Percentiles rank a stretch among this genome's conserved stretches.
phyloP scores from a whole-genome alignment of 2,329 filamentous ascomycete species.

The Thermoascus crustaceus region DNA sequence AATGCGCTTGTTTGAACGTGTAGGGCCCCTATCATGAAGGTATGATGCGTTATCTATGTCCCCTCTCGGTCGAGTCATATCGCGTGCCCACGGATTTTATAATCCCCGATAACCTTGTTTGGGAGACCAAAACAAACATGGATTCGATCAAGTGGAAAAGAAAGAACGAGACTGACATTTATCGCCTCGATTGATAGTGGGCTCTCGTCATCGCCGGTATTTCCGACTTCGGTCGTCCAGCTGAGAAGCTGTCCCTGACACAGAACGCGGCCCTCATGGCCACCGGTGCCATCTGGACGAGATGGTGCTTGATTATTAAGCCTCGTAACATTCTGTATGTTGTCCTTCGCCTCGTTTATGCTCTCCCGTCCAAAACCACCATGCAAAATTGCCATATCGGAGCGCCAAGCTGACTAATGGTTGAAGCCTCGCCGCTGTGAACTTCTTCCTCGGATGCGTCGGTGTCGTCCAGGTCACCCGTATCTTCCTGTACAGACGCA shows the following conservation, averaged over 20 bases:
- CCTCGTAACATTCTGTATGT: conserved; percentile 81
- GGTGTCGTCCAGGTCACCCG: conserved; percentile 74
- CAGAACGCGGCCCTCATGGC: conserved; percentile 85
- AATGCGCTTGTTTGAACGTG: conserved; percentile 3
- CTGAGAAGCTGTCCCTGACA: conserved; percentile 83
- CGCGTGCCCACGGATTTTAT: too few species aligned
- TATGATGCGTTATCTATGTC: conserved; percentile 25
- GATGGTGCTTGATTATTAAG: conserved; percentile 97
- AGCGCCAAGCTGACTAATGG: conserved; percentile 1
- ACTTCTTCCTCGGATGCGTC: conserved; percentile 92
- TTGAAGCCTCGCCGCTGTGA: conserved; percentile 75
- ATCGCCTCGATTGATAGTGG: conserved; percentile 65
- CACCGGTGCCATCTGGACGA: conserved; percentile 94
- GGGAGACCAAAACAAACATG: too few species aligned
- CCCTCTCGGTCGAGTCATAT: not conserved
- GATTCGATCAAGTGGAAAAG: too few species aligned
- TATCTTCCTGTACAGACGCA: conserved; percentile 57
- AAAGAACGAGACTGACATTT: not conserved
- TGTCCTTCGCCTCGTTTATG: too few species aligned
- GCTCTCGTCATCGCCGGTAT: conserved; percentile 84
- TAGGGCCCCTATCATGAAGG: conserved; percentile 91
- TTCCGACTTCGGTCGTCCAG: conserved; percentile 83
- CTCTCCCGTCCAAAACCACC: not conserved
- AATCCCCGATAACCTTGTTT: too few species aligned
- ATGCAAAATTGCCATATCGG: not conserved